Base-by-base conservation (phyloP, 148 eudicot species). In the Chenopodium berlandieri region DNA sequence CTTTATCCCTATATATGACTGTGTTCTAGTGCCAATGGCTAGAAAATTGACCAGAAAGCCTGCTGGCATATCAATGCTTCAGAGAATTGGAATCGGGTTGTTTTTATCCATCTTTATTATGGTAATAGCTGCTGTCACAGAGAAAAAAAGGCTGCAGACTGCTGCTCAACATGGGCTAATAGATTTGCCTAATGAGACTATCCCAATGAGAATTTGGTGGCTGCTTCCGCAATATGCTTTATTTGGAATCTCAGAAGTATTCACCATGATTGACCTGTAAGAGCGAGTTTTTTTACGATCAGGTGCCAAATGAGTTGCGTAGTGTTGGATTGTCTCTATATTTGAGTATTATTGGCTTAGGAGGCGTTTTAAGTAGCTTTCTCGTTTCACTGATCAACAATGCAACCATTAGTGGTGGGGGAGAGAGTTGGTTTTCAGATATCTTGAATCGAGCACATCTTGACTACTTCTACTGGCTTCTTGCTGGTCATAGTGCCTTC, bases 171-270 rank as follows among this genome's bases (percentile, higher is more conserved):
- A 85, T 47, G 91, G 91, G 56, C 77, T 91, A n/a, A 56, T 82
- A 3, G 88, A 92, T 80, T 31, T 74, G 30, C 90, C 92, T 0
- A 52, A 80, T n/a, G 88, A 25, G 19, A 83, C 64, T 0, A 75
- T 92, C 47, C 97, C 92, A 0, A 91, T 93, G 91, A 84, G 84
- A 4, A 73, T 93, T 1, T 85, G 87, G 89, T 91, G 97, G 92
- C 74, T 93, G 82, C 50, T 90, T 63, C 97, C 97, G 17, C 94
- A 91, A 70, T 87, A 87, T 62, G 67, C 71, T 1, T 25, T 91
- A 84, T 77, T 79, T 44, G 94, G 92, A 20, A 50, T 83, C 11
- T 64, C 88, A 4, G 87, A 88, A 17, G 91, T 75, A 0, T 89
- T 91, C 78, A 76, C 91, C 2, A 79, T 88, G 83, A 84, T 93